Conservation (phyloP, 164 flowering plant species). For the Cinnamomum micranthum region DNA sequence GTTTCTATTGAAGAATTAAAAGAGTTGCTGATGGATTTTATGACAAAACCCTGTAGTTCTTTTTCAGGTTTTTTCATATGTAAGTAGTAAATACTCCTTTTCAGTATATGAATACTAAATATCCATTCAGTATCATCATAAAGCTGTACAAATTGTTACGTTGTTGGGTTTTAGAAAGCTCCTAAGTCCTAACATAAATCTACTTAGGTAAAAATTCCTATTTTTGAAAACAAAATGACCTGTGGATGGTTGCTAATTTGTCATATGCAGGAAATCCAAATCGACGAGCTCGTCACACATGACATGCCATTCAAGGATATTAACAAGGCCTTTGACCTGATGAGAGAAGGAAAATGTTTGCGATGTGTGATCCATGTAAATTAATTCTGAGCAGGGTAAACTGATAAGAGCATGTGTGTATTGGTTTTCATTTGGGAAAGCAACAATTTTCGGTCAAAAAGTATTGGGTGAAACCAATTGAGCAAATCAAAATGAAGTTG, state of each 20-base stretch:
- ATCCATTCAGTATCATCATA: background rate
- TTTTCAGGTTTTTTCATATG: background rate
- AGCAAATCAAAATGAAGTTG: background rate
- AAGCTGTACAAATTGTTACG: background rate
- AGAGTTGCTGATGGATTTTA: background rate
- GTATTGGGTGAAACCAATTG: background rate
- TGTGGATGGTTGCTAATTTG: background rate
- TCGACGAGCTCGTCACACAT: conserved; percentile 74
- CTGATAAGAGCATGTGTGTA: background rate
- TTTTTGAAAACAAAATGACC: background rate
- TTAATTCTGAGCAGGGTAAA: conserved; percentile 12
- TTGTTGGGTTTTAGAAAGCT: background rate
- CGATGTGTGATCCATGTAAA: conserved; percentile 89
- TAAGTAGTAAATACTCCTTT: too few species aligned
- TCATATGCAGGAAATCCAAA: conserved; percentile 58
- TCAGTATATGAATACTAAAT: too few species aligned
- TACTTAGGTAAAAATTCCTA: too few species aligned
- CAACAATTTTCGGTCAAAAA: background rate
- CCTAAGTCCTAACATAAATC: too few species aligned
- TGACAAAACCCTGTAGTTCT: background rate
- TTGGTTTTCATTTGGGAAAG: background rate
- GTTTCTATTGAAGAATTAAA: too few species aligned
- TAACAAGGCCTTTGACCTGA: conserved; percentile 77
- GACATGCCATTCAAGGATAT: conserved; percentile 71
- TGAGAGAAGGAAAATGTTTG: conserved; percentile 83